These are phyloP conservation scores for Cercospora zeina DNA, from an alignment of 2,329 filamentous ascomycete genomes.

Conservation along the genomic window DNA sequence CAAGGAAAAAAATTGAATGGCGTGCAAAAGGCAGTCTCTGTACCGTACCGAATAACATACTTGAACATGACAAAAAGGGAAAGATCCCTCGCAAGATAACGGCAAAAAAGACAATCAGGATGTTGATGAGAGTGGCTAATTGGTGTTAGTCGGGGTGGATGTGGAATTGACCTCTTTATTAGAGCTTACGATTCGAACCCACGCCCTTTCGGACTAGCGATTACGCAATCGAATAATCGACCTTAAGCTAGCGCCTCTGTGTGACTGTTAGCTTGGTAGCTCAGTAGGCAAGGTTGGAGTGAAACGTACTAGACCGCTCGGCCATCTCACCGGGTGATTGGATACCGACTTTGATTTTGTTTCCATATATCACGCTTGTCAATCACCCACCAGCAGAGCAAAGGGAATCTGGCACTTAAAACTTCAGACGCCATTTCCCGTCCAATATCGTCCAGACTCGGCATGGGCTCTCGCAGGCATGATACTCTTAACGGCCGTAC, in stretches of 20 bases:
- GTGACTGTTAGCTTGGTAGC: too few species aligned
- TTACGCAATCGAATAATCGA: neutral
- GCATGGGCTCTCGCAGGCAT: too few species aligned
- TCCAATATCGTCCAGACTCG: too few species aligned
- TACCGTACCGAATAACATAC: neutral
- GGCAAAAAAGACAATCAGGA: neutral
- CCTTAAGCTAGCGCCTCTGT: slow-evolving; percentile 20
- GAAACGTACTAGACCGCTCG: slow-evolving; percentile 21
- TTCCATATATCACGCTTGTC: neutral
- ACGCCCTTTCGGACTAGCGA: slow-evolving; percentile 11
- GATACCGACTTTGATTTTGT: neutral
- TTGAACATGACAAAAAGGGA: neutral
- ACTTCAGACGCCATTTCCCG: too few species aligned
- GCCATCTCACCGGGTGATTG: slow-evolving; percentile 18
- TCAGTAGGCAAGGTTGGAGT: too few species aligned
- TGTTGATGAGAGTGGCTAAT: slow-evolving; percentile 11
- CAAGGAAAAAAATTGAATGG: neutral
- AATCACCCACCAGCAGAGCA: too few species aligned
- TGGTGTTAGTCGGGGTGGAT: neutral
- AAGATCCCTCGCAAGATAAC: neutral
- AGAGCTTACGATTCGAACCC: slow-evolving; percentile 19
- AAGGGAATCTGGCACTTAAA: too few species aligned
- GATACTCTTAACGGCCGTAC: too few species aligned
- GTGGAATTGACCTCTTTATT: neutral
- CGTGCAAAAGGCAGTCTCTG: neutral